Percentiles rank a stretch among this genome's conserved stretches.
These are phyloP conservation scores for Macrolepiota dolichaula DNA, from an alignment of 768 basidiomycete species.

Conservation along the genomic window DNA sequence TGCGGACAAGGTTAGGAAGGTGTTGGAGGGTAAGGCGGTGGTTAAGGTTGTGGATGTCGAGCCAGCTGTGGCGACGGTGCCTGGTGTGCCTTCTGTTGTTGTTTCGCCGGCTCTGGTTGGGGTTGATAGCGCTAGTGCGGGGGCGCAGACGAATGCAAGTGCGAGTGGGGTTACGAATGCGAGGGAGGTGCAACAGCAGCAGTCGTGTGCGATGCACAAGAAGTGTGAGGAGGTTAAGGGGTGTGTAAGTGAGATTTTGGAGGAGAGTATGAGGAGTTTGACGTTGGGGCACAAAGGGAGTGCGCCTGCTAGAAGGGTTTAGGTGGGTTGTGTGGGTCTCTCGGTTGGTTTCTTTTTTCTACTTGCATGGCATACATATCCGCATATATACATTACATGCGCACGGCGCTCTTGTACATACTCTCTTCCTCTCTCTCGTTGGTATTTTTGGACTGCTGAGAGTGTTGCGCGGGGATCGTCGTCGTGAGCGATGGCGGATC, in stretches of 20 bases:
- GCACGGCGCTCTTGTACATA: too few species aligned
- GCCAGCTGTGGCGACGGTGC: constrained; percentile 18
- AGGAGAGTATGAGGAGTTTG: constrained; percentile 69
- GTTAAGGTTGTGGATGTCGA: constrained; percentile 79
- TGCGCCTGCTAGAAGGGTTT: constrained; percentile 12
- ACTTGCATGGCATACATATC: too few species aligned
- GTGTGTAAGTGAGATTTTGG: constrained; percentile 39
- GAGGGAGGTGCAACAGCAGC: neutral
- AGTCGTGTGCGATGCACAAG: neutral
- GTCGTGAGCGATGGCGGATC: too few species aligned
- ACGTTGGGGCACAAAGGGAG: constrained; percentile 50
- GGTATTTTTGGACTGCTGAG: too few species aligned
- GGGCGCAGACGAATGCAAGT: too few species aligned
- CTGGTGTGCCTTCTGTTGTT: constrained; percentile 10
- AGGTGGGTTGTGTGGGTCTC: neutral
- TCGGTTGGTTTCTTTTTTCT: too few species aligned
- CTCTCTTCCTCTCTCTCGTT: too few species aligned
- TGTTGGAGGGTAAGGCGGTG: constrained; percentile 82
- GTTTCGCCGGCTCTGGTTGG: neutral
- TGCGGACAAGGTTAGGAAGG: constrained; percentile 75
- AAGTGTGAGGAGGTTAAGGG: constrained; percentile 15
- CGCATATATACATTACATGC: too few species aligned
- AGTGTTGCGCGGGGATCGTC: too few species aligned
- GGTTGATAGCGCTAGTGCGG: neutral
- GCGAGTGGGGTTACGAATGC: too few species aligned